phyloP scores from a whole-genome alignment of 2,329 filamentous ascomycete species.

The Colletotrichum gigasporum region DNA sequence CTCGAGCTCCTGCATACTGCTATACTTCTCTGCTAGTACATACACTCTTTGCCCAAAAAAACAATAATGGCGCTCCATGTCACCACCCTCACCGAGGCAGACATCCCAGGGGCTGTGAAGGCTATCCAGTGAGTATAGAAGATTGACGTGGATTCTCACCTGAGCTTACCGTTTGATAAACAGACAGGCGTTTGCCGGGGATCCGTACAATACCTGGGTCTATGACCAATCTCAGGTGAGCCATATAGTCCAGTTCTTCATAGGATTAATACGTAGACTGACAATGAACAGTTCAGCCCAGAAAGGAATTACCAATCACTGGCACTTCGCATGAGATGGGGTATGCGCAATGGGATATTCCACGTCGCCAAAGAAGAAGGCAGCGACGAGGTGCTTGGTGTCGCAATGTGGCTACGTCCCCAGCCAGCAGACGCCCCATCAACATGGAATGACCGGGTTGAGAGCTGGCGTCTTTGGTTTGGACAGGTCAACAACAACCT shows the following conservation, averaged over 20 bases:
- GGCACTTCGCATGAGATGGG: slow-evolving; percentile 73
- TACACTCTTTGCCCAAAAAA: too few relatives aligned
- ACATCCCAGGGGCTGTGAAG: slow-evolving; percentile 71
- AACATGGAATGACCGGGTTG: slow-evolving; percentile 70
- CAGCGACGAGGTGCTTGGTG: slow-evolving; percentile 67
- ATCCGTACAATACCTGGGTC: slow-evolving; percentile 74
- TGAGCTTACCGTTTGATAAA: too few relatives aligned
- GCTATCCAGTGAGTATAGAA: slow-evolving; percentile 62
- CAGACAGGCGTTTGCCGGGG: slow-evolving; percentile 68
- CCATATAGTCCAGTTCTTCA: not conserved
- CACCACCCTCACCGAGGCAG: slow-evolving; percentile 61
- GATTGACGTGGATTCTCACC: not conserved
- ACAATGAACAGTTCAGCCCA: slow-evolving; percentile 60
- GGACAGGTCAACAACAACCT: slow-evolving; percentile 74
- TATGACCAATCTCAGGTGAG: slow-evolving; percentile 64
- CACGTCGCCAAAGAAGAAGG: slow-evolving; percentile 72
- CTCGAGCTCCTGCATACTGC: not conserved
- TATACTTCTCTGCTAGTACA: not conserved
- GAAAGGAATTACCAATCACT: slow-evolving; percentile 71
- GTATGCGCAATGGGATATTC: slow-evolving; percentile 75
- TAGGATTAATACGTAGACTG: slow-evolving; percentile 13
- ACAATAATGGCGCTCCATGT: slow-evolving; percentile 62
- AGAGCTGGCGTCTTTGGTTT: slow-evolving; percentile 72
- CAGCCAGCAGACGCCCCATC: slow-evolving; percentile 54
- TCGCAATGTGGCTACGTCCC: slow-evolving; percentile 78